These are phyloP conservation scores for Trametopsis cervina DNA, from an alignment of 768 basidiomycete genomes.

Conservation along the genomic window DNA sequence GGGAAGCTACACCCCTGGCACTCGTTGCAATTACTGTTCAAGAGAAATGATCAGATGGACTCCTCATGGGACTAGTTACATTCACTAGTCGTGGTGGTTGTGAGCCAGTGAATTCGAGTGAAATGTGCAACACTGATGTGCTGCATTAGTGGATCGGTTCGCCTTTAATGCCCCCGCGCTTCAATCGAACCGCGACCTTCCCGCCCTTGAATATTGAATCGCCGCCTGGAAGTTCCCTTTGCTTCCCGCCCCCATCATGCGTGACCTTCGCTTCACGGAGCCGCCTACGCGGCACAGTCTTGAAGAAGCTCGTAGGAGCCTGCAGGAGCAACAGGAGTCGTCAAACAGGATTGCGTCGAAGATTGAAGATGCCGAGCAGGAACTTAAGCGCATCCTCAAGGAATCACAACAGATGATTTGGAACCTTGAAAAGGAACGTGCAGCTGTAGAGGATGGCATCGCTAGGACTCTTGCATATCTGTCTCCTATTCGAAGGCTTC, in stretches of 20 bases:
- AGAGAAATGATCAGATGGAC: no score
- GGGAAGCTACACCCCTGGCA: no score
- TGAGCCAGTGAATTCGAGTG: no score
- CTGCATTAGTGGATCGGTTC: neutral
- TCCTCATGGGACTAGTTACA: no score
- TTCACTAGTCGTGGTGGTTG: no score
- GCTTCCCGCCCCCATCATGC: slow-evolving; percentile 22
- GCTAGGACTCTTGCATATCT: slow-evolving; percentile 54
- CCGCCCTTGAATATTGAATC: no score
- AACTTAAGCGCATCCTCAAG: slow-evolving; percentile 50
- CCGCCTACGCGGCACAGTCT: slow-evolving; percentile 54
- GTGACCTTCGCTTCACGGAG: slow-evolving; percentile 34
- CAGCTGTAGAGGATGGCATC: slow-evolving; percentile 40
- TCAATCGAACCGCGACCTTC: neutral
- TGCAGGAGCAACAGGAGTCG: slow-evolving; percentile 25
- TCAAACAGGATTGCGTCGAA: slow-evolving; percentile 32
- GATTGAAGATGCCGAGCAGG: slow-evolving; percentile 47
- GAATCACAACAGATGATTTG: slow-evolving; percentile 49
- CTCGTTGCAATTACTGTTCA: no score
- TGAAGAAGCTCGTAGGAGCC: slow-evolving; percentile 42
- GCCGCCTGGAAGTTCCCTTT: slow-evolving; percentile 7
- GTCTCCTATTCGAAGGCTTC: slow-evolving; percentile 65
- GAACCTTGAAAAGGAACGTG: slow-evolving; percentile 44
- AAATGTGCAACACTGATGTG: no score
- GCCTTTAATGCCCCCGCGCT: neutral